Evolutionary conservation across 2,329 filamentous ascomycete genomes (phyloP).

Genomic region (Penicillium corylophilum): DNA sequence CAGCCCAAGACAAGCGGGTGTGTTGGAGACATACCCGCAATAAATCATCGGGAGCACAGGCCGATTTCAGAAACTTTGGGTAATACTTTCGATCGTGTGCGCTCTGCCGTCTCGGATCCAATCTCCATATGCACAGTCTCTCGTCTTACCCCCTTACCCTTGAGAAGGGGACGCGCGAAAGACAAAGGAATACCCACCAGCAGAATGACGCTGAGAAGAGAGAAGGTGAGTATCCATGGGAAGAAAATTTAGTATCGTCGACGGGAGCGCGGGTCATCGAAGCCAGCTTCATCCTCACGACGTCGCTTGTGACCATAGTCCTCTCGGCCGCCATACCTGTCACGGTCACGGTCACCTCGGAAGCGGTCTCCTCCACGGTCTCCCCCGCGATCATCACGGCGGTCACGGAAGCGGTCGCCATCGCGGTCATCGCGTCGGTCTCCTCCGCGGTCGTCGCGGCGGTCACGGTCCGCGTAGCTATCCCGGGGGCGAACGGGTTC

Average conservation of each 20-base stretch:
- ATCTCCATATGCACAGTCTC: conserved; percentile 6
- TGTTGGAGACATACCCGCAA: neutral
- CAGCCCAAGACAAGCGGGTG: neutral
- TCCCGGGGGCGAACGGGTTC: conserved; percentile 74
- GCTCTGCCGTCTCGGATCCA: conserved; percentile 31
- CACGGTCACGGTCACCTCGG: conserved; percentile 44
- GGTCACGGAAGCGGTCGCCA: conserved; percentile 25
- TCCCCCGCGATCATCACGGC: conserved; percentile 38
- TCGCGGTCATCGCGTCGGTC: conserved; percentile 48
- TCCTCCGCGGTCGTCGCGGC: conserved; percentile 33
- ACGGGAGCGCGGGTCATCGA: conserved; percentile 70
- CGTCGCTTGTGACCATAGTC: conserved; percentile 63
- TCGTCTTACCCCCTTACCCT: conserved; percentile 40
- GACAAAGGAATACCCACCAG: conserved; percentile 46
- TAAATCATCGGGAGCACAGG: neutral
- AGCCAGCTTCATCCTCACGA: conserved; percentile 69
- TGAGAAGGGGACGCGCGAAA: conserved; percentile 26
- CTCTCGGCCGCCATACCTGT: conserved; percentile 49
- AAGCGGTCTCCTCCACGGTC: conserved; percentile 29
- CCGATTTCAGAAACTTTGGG: neutral
- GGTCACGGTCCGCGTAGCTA: conserved; percentile 52
- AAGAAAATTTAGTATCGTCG: conserved; percentile 54
- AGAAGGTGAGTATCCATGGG: conserved; percentile 15
- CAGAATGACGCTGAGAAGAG: conserved; percentile 34
- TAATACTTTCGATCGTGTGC: neutral